Evolutionary conservation across 441 rosid genomes (phyloP), one percentile per base, ranked within the genome.

Genomic region (Gossypium aridum): DNA sequence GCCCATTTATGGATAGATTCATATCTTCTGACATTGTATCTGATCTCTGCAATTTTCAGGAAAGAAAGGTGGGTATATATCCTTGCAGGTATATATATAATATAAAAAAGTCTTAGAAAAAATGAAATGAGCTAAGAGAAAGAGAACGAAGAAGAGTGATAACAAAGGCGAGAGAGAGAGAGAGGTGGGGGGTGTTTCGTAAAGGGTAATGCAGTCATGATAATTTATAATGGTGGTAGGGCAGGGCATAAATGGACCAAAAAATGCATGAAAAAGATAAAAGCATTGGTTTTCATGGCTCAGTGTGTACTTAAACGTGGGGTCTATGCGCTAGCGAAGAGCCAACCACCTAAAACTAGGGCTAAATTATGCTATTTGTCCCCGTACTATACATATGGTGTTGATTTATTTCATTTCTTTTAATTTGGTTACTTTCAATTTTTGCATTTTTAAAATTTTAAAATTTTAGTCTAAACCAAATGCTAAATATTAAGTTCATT

Each of bases 1-100:
- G 97, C 10, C 99, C 99, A 80, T 95, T 93, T 39, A 95, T 87
- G 14, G 97, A 95, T 3, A 95, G 88, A 82, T 93, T 89, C 91
- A 95, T 87, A 14, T 71, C 84, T n/a, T 86, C 86, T 49, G 82
- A 82, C 85, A 76, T 85, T 78, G 39, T 34, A 72, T 76, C 56
- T 49, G 45, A 23, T 19, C 54, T 43, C 55, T 56, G 1, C 37
- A 49, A n/a, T 14, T 47, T 14, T 47, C 59, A 47, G 39, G 39
- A 23, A 65, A 66, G 9, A 65, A 43, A 34, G 34, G 10, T 45
- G 71, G 39, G 26, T 17, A 31, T 37, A 19, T 3, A 20, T 8
- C 16, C 34, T 31, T 7, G 39, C 39, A 1, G 39, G 39, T 31
- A 31, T 34, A 62, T 28, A 37, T 62, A 28, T n/a, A 62, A 14